Conservation (phyloP, 106 monocot genomes). For the Posidonia australis region DNA sequence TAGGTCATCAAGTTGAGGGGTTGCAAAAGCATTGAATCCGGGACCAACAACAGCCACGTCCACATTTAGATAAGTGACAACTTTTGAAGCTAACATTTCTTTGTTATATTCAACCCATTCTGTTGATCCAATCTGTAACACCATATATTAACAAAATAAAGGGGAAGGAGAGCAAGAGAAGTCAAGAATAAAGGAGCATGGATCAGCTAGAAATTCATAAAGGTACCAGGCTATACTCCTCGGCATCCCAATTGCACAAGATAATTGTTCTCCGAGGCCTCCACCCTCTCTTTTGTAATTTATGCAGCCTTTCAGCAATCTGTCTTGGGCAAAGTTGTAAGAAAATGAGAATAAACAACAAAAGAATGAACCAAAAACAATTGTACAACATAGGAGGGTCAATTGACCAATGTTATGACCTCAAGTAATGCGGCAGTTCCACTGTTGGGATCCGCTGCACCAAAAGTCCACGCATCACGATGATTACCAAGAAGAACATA, state of each 20-base stretch:
- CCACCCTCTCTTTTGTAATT: constrained; percentile 62
- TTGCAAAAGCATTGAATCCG: constrained; percentile 60
- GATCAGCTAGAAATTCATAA: not conserved
- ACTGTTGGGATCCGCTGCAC: constrained; percentile 95
- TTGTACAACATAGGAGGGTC: not conserved
- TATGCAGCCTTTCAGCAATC: constrained; percentile 4
- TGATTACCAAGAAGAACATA: constrained; percentile 86
- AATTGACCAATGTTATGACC: constrained; percentile 32
- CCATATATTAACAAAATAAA: not conserved
- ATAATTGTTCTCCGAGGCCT: constrained; percentile 76
- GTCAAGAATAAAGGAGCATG: not conserved
- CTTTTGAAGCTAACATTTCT: constrained; percentile 46
- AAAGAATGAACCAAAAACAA: not conserved
- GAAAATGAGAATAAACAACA: not conserved
- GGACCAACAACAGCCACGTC: constrained; percentile 88
- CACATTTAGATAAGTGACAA: constrained; percentile 81
- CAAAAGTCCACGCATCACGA: constrained; percentile 98
- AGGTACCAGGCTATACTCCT: constrained; percentile 92
- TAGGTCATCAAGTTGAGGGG: constrained; percentile 80
- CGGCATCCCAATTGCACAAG: constrained; percentile 95
- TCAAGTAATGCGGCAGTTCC: constrained; percentile 87
- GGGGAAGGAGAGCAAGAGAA: not conserved
- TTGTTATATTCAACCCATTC: constrained; percentile 92
- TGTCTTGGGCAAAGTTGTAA: not conserved
- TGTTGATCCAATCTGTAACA: constrained; percentile 87